phyloP scores from a whole-genome alignment of 495 filamentous ascomycete species.

The Chlorociboria aeruginascens region DNA sequence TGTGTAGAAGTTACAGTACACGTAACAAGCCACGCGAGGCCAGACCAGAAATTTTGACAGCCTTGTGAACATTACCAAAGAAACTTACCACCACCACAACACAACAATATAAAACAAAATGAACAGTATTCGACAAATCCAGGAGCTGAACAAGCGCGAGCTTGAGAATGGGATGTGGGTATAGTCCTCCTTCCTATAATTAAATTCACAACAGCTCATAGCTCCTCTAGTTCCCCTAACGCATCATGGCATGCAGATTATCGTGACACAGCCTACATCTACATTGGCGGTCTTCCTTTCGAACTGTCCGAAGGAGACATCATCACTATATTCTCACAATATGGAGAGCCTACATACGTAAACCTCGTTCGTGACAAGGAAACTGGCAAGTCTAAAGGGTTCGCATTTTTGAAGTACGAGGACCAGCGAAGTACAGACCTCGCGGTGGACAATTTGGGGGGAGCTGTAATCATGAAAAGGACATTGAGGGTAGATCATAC shows the following conservation, averaged over 20 bases:
- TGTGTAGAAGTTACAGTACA: background rate
- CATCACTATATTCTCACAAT: slow-evolving; percentile 95
- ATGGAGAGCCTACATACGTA: slow-evolving; percentile 82
- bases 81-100: background rate
- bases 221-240: slow-evolving; percentile 60
- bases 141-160: slow-evolving; percentile 89
- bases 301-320: slow-evolving; percentile 93
- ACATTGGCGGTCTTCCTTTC: slow-evolving; percentile 89
- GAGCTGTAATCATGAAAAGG: slow-evolving; percentile 70
- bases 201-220: slow-evolving; percentile 20
- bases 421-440: slow-evolving; percentile 94
- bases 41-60: slow-evolving; percentile 1
- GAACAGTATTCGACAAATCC: slow-evolving; percentile 87
- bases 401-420: slow-evolving; percentile 94
- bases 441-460: slow-evolving; percentile 90
- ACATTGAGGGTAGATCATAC: slow-evolving; percentile 84
- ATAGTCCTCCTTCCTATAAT: background rate
- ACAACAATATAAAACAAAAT: slow-evolving; percentile 48
- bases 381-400: slow-evolving; percentile 85
- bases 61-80: slow-evolving; percentile 1
- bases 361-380: slow-evolving; percentile 91
- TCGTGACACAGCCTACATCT: slow-evolving; percentile 91
- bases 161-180: slow-evolving; percentile 73
- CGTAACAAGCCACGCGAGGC: background rate
- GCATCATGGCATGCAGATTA: slow-evolving; percentile 98